phyloP scores from a whole-genome alignment of 2,329 filamentous ascomycete genomes.

The Penicillium rolfsii region DNA sequence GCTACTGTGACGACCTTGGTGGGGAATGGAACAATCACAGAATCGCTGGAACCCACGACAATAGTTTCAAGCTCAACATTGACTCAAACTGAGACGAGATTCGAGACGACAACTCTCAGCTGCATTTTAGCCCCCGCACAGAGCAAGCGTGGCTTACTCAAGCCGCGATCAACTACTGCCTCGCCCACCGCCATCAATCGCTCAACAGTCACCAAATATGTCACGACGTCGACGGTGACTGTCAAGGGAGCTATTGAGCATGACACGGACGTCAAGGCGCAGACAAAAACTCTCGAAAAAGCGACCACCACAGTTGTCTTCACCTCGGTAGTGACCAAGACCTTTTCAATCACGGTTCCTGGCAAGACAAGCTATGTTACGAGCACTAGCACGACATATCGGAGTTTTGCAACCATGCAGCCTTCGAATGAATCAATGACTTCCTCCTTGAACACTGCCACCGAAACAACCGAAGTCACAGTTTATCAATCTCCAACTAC shows the following conservation, averaged over 20 bases:
- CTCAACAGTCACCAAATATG: conserved; percentile 2
- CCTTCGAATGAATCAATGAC: background rate
- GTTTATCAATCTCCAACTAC: background rate
- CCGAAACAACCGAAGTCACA: background rate
- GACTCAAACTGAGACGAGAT: background rate
- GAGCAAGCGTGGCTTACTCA: conserved; percentile 5
- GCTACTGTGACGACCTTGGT: background rate
- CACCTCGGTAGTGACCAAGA: conserved; percentile 2
- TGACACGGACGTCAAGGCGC: background rate
- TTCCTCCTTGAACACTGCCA: background rate
- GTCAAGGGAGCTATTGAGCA: background rate
- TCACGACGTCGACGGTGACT: conserved; percentile 3
- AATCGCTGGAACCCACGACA: background rate
- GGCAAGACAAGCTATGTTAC: background rate
- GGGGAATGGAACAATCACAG: conserved; percentile 1
- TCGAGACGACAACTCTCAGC: background rate
- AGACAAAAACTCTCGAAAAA: background rate
- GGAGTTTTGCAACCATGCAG: no score
- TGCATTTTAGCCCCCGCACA: background rate
- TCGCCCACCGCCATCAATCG: background rate
- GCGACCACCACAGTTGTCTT: background rate
- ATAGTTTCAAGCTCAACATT: background rate
- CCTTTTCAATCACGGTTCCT: background rate
- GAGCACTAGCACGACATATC: background rate
- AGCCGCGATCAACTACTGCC: conserved; percentile 1